Conservation (phyloP, 257 asterid genomes). For the Paraleonurus japonicus region DNA sequence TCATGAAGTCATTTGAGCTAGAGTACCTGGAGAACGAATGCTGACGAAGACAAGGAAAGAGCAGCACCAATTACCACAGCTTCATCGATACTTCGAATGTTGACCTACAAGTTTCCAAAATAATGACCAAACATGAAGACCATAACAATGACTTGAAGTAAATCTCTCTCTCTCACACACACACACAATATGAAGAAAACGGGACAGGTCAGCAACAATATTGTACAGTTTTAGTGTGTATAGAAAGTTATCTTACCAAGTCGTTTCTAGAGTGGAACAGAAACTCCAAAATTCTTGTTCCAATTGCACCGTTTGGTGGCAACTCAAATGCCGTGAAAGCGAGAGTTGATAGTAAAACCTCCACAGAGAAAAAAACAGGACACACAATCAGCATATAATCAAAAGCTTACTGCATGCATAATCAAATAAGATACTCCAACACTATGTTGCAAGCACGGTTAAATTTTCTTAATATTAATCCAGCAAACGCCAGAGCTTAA, state of each 20-base stretch:
- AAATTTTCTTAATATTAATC: not conserved
- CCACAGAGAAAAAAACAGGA: conserved; percentile 29
- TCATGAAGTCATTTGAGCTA: conserved; percentile 14
- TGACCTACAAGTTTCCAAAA: conserved; percentile 54
- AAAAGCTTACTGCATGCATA: conserved; percentile 7
- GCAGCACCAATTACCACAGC: conserved; percentile 99
- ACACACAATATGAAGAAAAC: not conserved
- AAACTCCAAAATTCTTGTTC: conserved; percentile 84
- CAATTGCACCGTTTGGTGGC: conserved; percentile 92
- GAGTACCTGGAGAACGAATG: conserved; percentile 96
- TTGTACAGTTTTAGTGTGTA: not conserved
- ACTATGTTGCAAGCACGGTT: conserved; percentile 8
- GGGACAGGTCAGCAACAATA: conserved; percentile 13
- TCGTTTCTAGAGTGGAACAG: conserved; percentile 96
- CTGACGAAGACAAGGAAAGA: conserved; percentile 95
- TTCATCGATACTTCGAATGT: conserved; percentile 97
- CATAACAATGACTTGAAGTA: conserved; percentile 8
- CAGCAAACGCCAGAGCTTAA: not conserved
- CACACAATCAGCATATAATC: conserved; percentile 27
- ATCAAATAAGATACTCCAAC: conserved; percentile 1
- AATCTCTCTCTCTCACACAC: not conserved
- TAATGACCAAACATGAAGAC: conserved; percentile 16
- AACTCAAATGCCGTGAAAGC: conserved; percentile 98
- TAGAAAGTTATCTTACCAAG: conserved; percentile 59
- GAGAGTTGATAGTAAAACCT: conserved; percentile 89